Percentiles rank a stretch among this genome's conserved stretches.
Conservation (phyloP, 2,329 filamentous ascomycete genomes). For the Hypoxylon sp. region DNA sequence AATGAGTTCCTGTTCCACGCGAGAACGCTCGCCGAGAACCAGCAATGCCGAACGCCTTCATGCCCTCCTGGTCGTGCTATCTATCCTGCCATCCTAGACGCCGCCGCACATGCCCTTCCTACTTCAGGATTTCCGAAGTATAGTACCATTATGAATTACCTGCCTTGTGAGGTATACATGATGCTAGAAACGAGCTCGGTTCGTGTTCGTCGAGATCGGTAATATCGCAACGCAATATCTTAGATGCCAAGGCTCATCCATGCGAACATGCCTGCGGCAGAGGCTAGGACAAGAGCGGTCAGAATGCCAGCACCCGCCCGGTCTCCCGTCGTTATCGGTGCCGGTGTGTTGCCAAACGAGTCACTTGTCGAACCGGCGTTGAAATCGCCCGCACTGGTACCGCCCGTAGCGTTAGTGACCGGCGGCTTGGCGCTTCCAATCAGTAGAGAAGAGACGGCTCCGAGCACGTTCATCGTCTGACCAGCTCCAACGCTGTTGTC, state of each 20-base stretch:
- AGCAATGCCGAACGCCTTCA: constrained; percentile 22
- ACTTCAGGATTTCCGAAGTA: constrained; percentile 1
- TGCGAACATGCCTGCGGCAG: constrained; percentile 52
- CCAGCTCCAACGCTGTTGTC: constrained; percentile 66
- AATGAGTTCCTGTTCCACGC: not conserved
- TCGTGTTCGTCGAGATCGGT: not conserved
- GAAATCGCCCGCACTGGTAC: constrained; percentile 58
- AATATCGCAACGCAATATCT: constrained; percentile 1
- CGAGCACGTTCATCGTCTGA: constrained; percentile 67
- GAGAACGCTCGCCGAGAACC: constrained; percentile 5
- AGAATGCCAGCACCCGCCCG: constrained; percentile 58
- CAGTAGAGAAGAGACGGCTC: constrained; percentile 63
- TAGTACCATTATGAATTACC: not conserved
- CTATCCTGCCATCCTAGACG: constrained; percentile 26
- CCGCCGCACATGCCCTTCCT: constrained; percentile 15
- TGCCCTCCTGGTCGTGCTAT: constrained; percentile 8
- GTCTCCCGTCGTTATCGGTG: constrained; percentile 54
- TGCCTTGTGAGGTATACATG: not conserved
- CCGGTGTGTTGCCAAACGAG: constrained; percentile 45
- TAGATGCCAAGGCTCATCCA: constrained; percentile 58
- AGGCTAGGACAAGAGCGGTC: constrained; percentile 55
- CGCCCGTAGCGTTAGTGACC: constrained; percentile 58
- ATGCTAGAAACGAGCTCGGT: not conserved
- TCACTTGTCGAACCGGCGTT: constrained; percentile 52
- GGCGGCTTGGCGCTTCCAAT: constrained; percentile 53